Percentiles rank a stretch among this genome's conserved stretches.
Conservation (phyloP, 345 rosid species). For the Camelina laxa region DNA sequence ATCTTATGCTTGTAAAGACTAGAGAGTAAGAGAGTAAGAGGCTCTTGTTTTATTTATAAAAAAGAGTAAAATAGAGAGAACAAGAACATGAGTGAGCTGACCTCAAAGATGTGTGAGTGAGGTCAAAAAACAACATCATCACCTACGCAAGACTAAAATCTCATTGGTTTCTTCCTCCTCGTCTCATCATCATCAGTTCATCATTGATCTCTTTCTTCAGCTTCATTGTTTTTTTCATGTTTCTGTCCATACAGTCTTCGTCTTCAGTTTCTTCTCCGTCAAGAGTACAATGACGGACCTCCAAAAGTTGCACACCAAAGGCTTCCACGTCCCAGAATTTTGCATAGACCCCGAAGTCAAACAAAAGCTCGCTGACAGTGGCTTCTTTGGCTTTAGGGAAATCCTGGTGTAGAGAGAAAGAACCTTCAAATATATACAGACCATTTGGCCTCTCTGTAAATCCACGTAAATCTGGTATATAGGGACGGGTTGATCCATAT, state of each 20-base stretch:
- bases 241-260: not conserved
- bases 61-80: no score
- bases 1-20: no score
- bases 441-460: no score
- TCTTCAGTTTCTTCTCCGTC: not conserved
- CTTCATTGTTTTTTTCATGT: not conserved
- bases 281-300: not conserved
- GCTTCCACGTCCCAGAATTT: not conserved
- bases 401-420: not conserved
- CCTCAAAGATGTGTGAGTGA: no score
- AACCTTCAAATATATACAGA: slow-evolving; percentile 11
- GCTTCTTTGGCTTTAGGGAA: not conserved
- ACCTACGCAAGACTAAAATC: not conserved
- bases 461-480: not conserved
- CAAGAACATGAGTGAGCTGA: no score
- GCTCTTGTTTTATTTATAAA: no score
- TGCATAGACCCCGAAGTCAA: not conserved
- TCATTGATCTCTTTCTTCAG: not conserved
- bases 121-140: no score
- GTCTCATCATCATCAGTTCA: not conserved
- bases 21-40: no score
- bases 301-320: slow-evolving; percentile 12
- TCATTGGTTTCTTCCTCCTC: not conserved
- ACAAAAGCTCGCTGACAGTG: slow-evolving; percentile 15
- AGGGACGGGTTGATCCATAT: not conserved